These are phyloP conservation scores for Hypomyces rosellus DNA, from an alignment of 2,329 filamentous ascomycete genomes.

Conservation along the genomic window DNA sequence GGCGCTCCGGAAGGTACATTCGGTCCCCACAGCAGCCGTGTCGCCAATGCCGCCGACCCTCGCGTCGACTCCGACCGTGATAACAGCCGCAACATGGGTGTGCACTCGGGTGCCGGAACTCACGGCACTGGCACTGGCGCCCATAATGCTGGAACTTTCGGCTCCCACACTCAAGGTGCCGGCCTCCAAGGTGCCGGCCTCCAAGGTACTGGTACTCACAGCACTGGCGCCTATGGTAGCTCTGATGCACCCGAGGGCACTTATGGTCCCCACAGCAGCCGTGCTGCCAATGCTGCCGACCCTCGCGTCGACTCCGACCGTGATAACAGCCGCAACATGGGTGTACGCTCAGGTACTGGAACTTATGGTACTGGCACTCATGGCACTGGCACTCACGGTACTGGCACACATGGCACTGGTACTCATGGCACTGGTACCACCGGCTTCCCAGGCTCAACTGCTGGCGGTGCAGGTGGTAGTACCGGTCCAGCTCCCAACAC, in stretches of 20 bases:
- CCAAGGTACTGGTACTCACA: background rate
- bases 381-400: conserved; percentile 12
- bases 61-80: conserved; percentile 36
- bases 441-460: background rate
- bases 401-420: background rate
- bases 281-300: conserved; percentile 42
- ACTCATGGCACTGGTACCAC: conserved; percentile 1
- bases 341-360: background rate
- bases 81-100: conserved; percentile 7
- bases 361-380: conserved; percentile 17
- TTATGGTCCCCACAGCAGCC: conserved; percentile 37
- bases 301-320: conserved; percentile 40
- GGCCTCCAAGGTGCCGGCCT: background rate
- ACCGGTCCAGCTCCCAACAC: conserved; percentile 29
- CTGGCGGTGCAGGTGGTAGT: conserved; percentile 11
- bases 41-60: conserved; percentile 46
- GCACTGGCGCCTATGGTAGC: background rate
- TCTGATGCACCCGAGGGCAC: conserved; percentile 19
- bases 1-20: conserved; percentile 25
- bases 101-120: conserved; percentile 1
- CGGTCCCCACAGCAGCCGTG: conserved; percentile 37
- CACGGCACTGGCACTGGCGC: conserved; percentile 22
- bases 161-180: conserved; percentile 30
- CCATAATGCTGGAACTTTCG: conserved; percentile 18
- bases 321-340: conserved; percentile 9